Evolutionary conservation across 495 filamentous ascomycete species (phyloP), one percentile per base, ranked within the genome.

Genomic region (Pseudotulostoma volvatum): DNA sequence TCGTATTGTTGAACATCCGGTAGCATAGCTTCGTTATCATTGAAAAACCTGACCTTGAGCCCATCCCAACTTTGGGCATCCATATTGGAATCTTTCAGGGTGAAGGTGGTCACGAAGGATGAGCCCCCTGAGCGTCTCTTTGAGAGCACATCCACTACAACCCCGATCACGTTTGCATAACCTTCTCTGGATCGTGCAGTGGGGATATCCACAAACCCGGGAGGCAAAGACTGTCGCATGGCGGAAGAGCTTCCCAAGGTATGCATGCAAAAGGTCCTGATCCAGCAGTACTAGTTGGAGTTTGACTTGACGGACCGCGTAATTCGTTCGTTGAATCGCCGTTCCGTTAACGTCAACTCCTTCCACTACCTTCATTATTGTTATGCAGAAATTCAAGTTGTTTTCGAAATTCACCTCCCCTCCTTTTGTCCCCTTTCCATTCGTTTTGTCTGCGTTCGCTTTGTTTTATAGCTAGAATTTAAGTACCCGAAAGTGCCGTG

Each of bases 11-110:
- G 31, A 21, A 64, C 47, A 31, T 43, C 39, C 8, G 70, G 70
- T 11, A 73, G 43, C 5, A 47, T 30, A 20, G 37, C 49, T 23
- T 54, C 46, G 20, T 55, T 47, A 9, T 59, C 49, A 36, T 56
- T 62, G 47, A 74, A 74, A 43, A 61, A 71, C 34, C 61, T 68
- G 41, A 72, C 45, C 44, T 60, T 68, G 15, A 72, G 49, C 11
- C 68, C 63, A 18, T 59, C 54, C 53, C 61, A 57, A 31, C 33
- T 37, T 28, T 51, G 46, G 23, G 23, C 36, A 9, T 39, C 44
- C 16, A 61, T 49, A 9, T 59, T 46, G 0, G 38, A 41, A 43
- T 73, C 70, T 42, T 60, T 64, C 20, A 74, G 47, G 4, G 65
- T 68, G 34, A 73, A 72, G 4, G 64, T 70, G 35, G 61, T 50